Conservation (phyloP, 2,329 filamentous ascomycete genomes). For the Cladosporium velox region DNA sequence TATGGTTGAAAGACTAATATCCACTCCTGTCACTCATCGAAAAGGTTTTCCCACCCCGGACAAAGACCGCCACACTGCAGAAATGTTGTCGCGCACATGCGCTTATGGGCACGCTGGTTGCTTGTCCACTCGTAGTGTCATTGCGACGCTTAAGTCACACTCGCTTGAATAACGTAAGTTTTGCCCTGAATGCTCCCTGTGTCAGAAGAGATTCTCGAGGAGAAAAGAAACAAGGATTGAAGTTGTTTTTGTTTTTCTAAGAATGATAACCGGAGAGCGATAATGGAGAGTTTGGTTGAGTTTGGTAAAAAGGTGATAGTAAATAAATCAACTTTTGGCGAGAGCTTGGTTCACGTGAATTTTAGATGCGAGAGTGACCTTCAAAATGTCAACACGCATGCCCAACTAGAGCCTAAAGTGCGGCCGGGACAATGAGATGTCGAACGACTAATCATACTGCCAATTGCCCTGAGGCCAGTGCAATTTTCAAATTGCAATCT, state of each 20-base stretch:
- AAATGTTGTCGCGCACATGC: background rate
- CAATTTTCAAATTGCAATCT: background rate
- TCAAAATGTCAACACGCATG: background rate
- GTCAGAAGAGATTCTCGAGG: background rate
- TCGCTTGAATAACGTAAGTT: background rate
- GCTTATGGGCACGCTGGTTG: background rate
- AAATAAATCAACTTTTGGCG: background rate
- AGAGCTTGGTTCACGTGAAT: background rate
- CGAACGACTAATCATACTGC: background rate
- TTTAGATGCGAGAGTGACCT: background rate
- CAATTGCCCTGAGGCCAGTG: background rate
- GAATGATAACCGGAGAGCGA: background rate
- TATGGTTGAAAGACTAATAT: background rate
- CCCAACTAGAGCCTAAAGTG: background rate
- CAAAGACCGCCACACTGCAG: background rate
- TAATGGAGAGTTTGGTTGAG: background rate
- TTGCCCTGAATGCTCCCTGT: background rate
- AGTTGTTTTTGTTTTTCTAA: background rate
- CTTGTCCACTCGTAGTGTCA: background rate
- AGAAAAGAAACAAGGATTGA: background rate
- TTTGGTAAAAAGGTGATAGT: background rate
- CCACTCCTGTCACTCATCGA: too few species aligned
- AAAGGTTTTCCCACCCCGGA: background rate
- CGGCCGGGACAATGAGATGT: background rate
- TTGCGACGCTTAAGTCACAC: background rate